These are phyloP conservation scores for Rhamnella rubrinervis DNA, from an alignment of 331 rosid genomes.

Conservation along the genomic window DNA sequence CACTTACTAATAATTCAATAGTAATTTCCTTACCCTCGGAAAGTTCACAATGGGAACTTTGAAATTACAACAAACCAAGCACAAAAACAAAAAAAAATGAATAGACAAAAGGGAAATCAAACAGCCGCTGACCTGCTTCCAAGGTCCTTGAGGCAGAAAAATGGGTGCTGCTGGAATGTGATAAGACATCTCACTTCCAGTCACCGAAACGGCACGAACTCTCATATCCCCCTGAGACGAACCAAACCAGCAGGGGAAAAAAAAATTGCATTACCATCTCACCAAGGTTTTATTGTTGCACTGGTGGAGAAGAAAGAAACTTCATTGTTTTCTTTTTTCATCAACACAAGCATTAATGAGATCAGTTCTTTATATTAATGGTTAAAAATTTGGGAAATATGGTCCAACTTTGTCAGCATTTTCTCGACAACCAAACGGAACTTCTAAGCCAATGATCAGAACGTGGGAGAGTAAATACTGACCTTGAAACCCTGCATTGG, in stretches of 20 bases:
- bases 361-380: background rate
- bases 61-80: background rate
- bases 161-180: slow-evolving; percentile 76
- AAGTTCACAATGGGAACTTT: background rate
- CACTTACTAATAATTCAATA: too few species aligned
- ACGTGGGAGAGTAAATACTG: background rate
- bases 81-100: background rate
- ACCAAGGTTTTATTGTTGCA: slow-evolving; percentile 24
- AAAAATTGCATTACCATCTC: slow-evolving; percentile 30
- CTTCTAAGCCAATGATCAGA: too few species aligned
- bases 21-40: too few species aligned
- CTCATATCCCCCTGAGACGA: slow-evolving; percentile 11
- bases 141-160: slow-evolving; percentile 81
- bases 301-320: too few species aligned
- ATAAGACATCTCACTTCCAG: slow-evolving; percentile 27
- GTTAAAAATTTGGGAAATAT: slow-evolving; percentile 19
- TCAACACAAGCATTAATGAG: slow-evolving; percentile 35
- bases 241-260: background rate
- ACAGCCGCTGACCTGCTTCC: slow-evolving; percentile 61
- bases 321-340: slow-evolving; percentile 55
- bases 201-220: slow-evolving; percentile 28
- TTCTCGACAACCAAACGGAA: too few species aligned
- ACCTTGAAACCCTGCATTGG: slow-evolving; percentile 18
- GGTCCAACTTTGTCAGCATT: background rate
- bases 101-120: background rate